Conservation (phyloP, 495 filamentous ascomycete species). For the Pseudoneurospora amorphoporcata region DNA sequence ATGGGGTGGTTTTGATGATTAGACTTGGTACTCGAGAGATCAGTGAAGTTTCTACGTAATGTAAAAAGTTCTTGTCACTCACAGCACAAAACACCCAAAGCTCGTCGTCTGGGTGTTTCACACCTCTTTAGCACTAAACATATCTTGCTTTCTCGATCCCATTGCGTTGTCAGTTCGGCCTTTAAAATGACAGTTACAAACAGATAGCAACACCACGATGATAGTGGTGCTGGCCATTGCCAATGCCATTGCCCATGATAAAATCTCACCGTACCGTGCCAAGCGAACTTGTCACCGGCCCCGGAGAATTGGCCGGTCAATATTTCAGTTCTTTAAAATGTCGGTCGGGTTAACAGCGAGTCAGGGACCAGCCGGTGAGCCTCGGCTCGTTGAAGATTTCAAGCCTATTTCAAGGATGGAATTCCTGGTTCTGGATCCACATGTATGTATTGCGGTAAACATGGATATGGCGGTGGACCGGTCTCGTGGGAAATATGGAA, state of each 20-base stretch:
- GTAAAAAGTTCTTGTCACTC: background rate
- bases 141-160: background rate
- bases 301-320: background rate
- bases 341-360: background rate
- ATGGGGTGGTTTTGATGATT: conserved; percentile 43
- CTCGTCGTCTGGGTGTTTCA: background rate
- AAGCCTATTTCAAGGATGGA: background rate
- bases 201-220: background rate
- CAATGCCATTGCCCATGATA: background rate
- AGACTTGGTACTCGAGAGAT: background rate
- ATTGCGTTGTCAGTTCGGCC: background rate
- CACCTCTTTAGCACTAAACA: no score
- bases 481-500: background rate
- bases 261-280: background rate
- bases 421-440: background rate
- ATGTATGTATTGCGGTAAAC: background rate
- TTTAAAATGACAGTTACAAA: background rate
- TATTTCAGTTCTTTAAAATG: background rate
- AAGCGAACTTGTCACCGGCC: background rate
- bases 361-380: background rate
- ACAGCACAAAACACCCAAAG: background rate
- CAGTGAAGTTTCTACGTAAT: background rate
- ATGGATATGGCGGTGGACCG: background rate
- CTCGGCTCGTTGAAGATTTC: background rate
- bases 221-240: background rate